Base-by-base conservation (phyloP, 2,329 filamentous ascomycete genomes). In the Xylaria sp. region DNA sequence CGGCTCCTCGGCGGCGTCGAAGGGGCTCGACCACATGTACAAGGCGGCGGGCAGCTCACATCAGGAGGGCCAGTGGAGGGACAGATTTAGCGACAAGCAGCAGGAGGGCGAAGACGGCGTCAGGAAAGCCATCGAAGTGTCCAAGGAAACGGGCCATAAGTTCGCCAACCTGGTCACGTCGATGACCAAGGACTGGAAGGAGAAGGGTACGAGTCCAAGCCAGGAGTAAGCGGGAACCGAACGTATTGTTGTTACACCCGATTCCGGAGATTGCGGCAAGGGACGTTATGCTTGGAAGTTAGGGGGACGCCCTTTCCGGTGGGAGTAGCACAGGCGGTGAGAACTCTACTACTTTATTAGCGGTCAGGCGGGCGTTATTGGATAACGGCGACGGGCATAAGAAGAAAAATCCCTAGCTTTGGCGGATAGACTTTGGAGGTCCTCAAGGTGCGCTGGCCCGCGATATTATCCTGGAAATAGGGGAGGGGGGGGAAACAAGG, bases 121-220 rank as follows among this genome's bases (percentile, higher is more conserved):
- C 18, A 57, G 47, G 38, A 60, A 48, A 39, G 54, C 52, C n/a
- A 44, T 65, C 18, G 60, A 60, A 24, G 50, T 56, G 16, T 54
- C 60, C 6, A 65, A 63, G 29, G 63, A 68, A 21, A 66, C 54
- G 26, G 49, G 55, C 1, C 58, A 63, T 19, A 66, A 49, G 40
- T 68, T 72, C 29, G 69, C 69, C 2, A 65, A 72, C 41, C 41
- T 72, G 13, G 69, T 72, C 9, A 54, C 60, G 8, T 63, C 64
- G 24, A 55, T 66, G 49, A 66, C 68, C n/a, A 63, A 65, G 41
- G 63, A 63, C 39, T 7, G 53, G 24, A 64, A 64, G 46, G 62
- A 49, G 38, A 60, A 45, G 46, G n/a, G n/a, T n/a, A n/a, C n/a
- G n/a, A 59, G 46, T 18, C 43, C 52, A 37, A 38, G 48, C 21